phyloP scores from a whole-genome alignment of 192 early-diverging fungal genomes.

The Backusella westeae region DNA sequence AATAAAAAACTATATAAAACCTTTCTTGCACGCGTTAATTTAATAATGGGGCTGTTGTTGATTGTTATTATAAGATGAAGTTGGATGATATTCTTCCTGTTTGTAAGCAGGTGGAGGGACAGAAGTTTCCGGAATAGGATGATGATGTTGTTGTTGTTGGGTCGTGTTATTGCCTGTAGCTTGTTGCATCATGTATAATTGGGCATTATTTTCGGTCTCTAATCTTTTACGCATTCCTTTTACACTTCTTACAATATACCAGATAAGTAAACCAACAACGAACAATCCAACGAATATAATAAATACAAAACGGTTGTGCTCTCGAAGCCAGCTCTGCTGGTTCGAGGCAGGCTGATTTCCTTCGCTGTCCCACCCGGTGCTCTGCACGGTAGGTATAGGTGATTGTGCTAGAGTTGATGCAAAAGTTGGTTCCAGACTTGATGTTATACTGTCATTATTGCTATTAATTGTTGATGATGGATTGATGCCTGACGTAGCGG shows the following conservation, averaged over 20 bases:
- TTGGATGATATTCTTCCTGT: neutral
- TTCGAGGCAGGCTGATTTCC: neutral
- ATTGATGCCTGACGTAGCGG: neutral
- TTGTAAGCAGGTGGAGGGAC: slow-evolving; percentile 12
- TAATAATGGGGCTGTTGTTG: neutral
- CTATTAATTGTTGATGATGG: neutral
- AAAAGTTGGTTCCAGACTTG: neutral
- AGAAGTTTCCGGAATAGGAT: neutral
- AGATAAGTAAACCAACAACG: slow-evolving; percentile 13
- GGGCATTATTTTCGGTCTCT: slow-evolving; percentile 16
- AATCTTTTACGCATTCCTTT: slow-evolving; percentile 28
- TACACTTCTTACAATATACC: slow-evolving; percentile 23
- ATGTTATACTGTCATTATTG: neutral
- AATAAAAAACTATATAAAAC: neutral
- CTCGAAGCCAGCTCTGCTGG: slow-evolving; percentile 30
- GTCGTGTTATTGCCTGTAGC: neutral
- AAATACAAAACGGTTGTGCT: slow-evolving; percentile 36
- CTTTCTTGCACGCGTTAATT: neutral
- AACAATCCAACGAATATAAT: slow-evolving; percentile 30
- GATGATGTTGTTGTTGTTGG: neutral
- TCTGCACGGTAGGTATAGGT: slow-evolving; percentile 12
- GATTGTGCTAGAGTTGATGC: neutral
- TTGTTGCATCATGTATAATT: slow-evolving; percentile 25
- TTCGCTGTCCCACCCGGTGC: slow-evolving; percentile 2
- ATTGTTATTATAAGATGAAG: neutral